Evolutionary conservation across 345 rosid genomes (phyloP), one percentile per base, ranked within the genome.

Genomic region (Gossypium raimondii): DNA sequence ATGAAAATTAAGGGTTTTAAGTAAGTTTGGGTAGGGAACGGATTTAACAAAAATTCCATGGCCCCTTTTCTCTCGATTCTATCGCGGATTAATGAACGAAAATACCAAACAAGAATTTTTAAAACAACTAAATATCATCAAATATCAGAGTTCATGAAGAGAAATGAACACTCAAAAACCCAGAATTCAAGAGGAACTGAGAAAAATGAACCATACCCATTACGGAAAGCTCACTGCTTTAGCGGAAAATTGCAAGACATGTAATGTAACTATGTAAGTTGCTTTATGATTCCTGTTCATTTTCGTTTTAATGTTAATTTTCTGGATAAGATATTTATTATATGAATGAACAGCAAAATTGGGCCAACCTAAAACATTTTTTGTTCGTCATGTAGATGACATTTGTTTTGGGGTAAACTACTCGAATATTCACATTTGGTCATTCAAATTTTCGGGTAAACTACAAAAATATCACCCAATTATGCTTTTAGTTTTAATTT

Each of bases 21-120:
- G 52, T 63, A 84, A 47, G 62, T 58, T 29, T 55, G 85, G 41
- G 17, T 75, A 81, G 84, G 81, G 58, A 84, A 81, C 22, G 85
- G 9, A 48, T 78, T 81, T 12, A 83, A 27, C 63, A 84, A 74
- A 3, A 81, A 86, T 77, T 85, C 84, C 90, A 89, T 89, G 16
- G 27, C 55, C 45, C 51, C 22, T 20, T 20, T 9, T 72, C 18
- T 57, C 53, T 45, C 14, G 14, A 18, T 61, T 56, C 7, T 73
- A 63, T 29, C n/a, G 47, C 56, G 68, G 16, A 55, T 34, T 7
- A 18, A 65, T 10, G 10, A 45, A 29, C 2, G 18, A 22, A 52
- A 73, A 62, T 8, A 20, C 55, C 41, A 22, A 43, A 34, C 52
- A 71, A 45, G 41, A 0, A 17, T 24, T 34, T 34, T 34, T 7